Evolutionary conservation across 495 filamentous ascomycete species (phyloP), one percentile per base, ranked within the genome.

Genomic region (Xylaria nigripes): DNA sequence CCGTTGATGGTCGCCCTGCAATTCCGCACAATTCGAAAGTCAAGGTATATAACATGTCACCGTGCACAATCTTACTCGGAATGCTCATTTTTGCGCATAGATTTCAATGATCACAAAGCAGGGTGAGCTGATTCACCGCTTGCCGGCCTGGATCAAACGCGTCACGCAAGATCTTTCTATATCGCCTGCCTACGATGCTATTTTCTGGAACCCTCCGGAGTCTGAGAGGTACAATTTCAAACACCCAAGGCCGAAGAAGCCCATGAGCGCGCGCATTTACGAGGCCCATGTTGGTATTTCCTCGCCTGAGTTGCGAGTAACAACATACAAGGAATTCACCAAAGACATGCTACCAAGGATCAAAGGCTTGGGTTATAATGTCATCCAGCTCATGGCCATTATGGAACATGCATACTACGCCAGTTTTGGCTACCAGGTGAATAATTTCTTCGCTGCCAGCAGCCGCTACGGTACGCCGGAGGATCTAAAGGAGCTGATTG

Each of bases 391-490:
- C 59, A 98, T 98, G 93, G 93, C 93, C 38, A 79, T 98, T 61
- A 97, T 97, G 89, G 93, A 98, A 68, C 93, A 98, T 72, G 92
- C 93, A 24, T 98, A 98, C 75, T 98, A 98, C 70, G 93, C 93
- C 58, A 96, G 92, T 61, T 98, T 98, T 63, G 93, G 93, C 30
- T 98, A 98, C 70, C 93, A 98, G 66, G 82, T 98, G 61, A 97
- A 96, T 70, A 96, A 86, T 72, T 97, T 98, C 78, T 98, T 97
- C 65, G 94, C 93, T 36, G 92, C 90, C 1, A 96, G 91, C 68
- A 96, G 91, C 68, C 84, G 93, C 56, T 98, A 96, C 63, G 93
- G 93, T 46, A 80, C 83, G 12, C 93, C 94, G 0, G 93, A 98
- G 63, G 93, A 97, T 53, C 72, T 98, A 64, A 97, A 95, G 72